A percentile compares a stretch with the other conserved stretches of the same genome.
Conservation (phyloP, 192 early-diverging fungal genomes). For the Entomortierella chlamydospora region DNA sequence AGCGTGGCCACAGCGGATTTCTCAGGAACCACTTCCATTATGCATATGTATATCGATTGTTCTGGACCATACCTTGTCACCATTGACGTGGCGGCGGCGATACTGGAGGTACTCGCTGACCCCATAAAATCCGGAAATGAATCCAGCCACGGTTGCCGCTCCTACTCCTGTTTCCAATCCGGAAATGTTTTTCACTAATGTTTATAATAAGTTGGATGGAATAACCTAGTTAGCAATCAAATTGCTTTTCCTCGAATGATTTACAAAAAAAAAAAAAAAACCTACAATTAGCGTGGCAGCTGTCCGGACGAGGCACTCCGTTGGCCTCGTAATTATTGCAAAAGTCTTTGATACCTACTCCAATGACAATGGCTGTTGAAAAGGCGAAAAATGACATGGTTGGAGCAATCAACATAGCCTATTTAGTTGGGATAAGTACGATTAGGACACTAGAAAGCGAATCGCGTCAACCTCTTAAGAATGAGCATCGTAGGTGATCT, state of each 20-base stretch:
- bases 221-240: no score
- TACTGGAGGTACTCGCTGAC: conserved; percentile 39
- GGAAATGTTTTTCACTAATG: background rate
- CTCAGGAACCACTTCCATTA: no score
- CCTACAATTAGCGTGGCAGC: conserved; percentile 7
- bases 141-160: conserved; percentile 16
- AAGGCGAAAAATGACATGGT: conserved; percentile 28
- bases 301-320: background rate
- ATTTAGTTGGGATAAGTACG: no score
- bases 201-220: no score
- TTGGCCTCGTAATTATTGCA: conserved; percentile 6
- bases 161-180: conserved; percentile 16
- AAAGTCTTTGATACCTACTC: conserved; percentile 14
- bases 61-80: conserved; percentile 31
- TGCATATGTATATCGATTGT: no score
- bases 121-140: conserved; percentile 36
- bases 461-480: no score
- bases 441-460: no score
- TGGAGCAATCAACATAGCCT: conserved; percentile 28
- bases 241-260: no score
- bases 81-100: conserved; percentile 28
- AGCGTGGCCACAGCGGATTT: no score
- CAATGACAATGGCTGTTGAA: conserved; percentile 30
- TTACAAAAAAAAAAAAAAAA: background rate
- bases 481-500: no score